Evolutionary conservation across 140 eudicot species (phyloP).

Genomic region (Cichorium intybus): DNA sequence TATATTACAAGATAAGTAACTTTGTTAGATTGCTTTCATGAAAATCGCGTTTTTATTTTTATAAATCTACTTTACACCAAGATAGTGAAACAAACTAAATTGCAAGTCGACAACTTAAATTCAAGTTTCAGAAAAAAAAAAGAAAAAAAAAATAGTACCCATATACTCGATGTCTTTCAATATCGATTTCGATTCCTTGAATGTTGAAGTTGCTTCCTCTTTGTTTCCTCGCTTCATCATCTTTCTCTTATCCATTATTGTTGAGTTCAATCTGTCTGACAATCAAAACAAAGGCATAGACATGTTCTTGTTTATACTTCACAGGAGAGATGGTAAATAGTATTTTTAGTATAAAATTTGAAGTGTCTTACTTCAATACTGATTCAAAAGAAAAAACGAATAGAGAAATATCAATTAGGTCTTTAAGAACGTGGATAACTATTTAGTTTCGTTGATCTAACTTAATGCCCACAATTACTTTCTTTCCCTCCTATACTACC

Average conservation of each 20-base stretch:
- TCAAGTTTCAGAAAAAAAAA: too few species aligned
- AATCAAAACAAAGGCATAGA: neutral
- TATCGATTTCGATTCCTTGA: slow-evolving; percentile 45
- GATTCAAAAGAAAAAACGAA: too few species aligned
- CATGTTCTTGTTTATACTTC: neutral
- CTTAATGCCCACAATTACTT: too few species aligned
- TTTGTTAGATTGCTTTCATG: neutral
- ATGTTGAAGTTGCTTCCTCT: slow-evolving; percentile 33
- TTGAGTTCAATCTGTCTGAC: slow-evolving; percentile 6
- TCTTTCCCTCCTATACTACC: too few species aligned
- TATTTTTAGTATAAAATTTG: neutral
- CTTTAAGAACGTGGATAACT: too few species aligned
- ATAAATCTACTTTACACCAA: too few species aligned
- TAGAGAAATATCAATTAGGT: too few species aligned
- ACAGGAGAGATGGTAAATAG: neutral
- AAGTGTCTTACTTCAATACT: neutral
- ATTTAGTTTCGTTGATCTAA: too few species aligned
- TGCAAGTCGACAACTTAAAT: too few species aligned
- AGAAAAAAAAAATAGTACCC: slow-evolving; percentile 40
- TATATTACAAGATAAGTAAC: neutral
- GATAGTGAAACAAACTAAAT: too few species aligned
- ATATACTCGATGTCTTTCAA: slow-evolving; percentile 66
- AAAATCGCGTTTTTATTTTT: too few species aligned
- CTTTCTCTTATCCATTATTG: slow-evolving; percentile 39
- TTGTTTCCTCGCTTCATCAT: slow-evolving; percentile 30